Evolutionary conservation across 2,329 filamentous ascomycete species (phyloP), one percentile per base, ranked within the genome.

Genomic region (Aspergillus sp.): DNA sequence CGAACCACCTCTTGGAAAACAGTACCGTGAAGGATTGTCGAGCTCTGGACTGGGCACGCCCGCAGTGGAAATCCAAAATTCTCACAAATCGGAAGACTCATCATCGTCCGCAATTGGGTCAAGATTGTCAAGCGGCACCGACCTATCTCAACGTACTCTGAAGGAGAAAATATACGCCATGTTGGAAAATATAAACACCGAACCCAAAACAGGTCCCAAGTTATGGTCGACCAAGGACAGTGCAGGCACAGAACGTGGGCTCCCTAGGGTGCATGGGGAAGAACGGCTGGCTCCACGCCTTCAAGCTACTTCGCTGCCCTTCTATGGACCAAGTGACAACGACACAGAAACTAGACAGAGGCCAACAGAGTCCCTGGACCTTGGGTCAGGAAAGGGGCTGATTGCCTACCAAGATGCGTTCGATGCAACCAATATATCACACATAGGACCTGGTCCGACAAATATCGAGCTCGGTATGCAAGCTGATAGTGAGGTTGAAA

Each of bases 141-240:
- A 23, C 35, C 27, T 27, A 14, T 46, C 43, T 17, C 52, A 57
- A n/a, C 55, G 35, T 14, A 45, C 21, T 15, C 15, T 53, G 14
- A 55, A 50, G 19, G 44, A 58, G 27, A 41, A 58, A 21, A 55
- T 58, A 40, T 58, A 44, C 27, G 56, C 51, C 9, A 51, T 58
- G 6, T 44, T 58, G 19, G 52, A 51, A 23, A 58, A 53, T 35
- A 51, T 58, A 41, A 50, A 40, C n/a, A 2, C 19, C 33, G 33
- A 37, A 21, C 14, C 51, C 31, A 31, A 39, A 9, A 33, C 27
- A 33, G 15, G 47, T 21, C 1, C 27, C 21, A 35, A 43, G 19
- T 25, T 14, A 25, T 43, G 41, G 4, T 17, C 49, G 23, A 25
- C 31, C 17, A 45, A 41, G n/a, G 14, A 8, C 2, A 41, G 17